Percentiles rank a stretch among this genome's conserved stretches.
Conservation (phyloP, 345 rosid species). For the Lepidium sativum region DNA sequence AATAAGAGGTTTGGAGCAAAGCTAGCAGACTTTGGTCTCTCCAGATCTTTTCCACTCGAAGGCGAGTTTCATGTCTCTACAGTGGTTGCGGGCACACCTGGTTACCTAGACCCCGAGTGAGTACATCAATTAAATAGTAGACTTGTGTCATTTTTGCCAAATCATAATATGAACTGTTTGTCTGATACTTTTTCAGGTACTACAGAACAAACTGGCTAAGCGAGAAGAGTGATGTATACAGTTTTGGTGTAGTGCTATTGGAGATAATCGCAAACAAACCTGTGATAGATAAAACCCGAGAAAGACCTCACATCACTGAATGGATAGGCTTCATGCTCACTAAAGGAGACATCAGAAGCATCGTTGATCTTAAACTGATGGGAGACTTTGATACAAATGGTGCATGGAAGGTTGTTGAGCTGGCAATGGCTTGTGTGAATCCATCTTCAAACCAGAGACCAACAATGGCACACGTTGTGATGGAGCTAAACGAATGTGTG, state of each 20-base stretch:
- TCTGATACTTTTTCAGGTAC: slow-evolving; percentile 7
- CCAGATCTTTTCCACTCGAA: slow-evolving; percentile 36
- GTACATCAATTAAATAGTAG: background rate
- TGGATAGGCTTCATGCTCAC: slow-evolving; percentile 36
- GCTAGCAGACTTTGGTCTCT: slow-evolving; percentile 54
- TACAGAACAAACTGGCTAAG: slow-evolving; percentile 30
- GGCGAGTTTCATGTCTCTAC: slow-evolving; percentile 26
- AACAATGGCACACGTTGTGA: slow-evolving; percentile 32
- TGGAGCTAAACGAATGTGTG: slow-evolving; percentile 34
- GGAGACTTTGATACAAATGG: slow-evolving; percentile 31
- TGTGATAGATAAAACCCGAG: slow-evolving; percentile 21
- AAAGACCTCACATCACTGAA: slow-evolving; percentile 24
- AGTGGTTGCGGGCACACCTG: slow-evolving; percentile 37
- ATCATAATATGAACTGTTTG: no score
- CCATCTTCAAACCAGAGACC: slow-evolving; percentile 27
- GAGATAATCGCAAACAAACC: slow-evolving; percentile 44
- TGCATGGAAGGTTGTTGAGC: slow-evolving; percentile 40
- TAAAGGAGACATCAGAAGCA: slow-evolving; percentile 34
- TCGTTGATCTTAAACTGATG: slow-evolving; percentile 39
- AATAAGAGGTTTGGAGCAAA: slow-evolving; percentile 40
- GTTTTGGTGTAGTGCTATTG: slow-evolving; percentile 43
- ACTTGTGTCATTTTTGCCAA: no score
- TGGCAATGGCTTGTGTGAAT: slow-evolving; percentile 35
- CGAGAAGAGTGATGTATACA: slow-evolving; percentile 50
- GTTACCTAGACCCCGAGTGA: slow-evolving; percentile 60